phyloP scores from a whole-genome alignment of 176 grass and related monocot genomes.

The Oryza australiensis region DNA sequence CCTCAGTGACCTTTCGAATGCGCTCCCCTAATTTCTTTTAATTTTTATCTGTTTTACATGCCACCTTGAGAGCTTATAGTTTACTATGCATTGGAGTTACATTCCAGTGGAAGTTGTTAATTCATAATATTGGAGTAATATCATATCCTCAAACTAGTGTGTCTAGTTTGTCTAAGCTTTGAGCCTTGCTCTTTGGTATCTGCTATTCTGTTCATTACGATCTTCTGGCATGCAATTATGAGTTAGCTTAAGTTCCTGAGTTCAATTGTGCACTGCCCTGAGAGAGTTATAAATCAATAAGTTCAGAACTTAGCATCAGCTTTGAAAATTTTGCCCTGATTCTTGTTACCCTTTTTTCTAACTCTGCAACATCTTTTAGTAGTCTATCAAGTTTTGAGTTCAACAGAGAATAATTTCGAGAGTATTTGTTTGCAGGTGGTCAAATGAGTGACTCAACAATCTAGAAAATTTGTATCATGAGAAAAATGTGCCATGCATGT shows the following conservation, averaged over 20 bases:
- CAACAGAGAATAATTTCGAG: not conserved
- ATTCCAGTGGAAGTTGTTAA: not conserved
- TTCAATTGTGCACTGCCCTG: not conserved
- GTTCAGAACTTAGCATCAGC: too few relatives aligned
- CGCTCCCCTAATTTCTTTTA: not conserved
- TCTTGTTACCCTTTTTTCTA: conserved; percentile 9
- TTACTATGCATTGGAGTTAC: not conserved
- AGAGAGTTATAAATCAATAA: not conserved
- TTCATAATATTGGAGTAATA: not conserved
- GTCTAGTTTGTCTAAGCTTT: not conserved
- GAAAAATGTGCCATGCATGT: conserved; percentile 63
- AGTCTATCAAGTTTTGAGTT: not conserved
- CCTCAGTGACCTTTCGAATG: not conserved
- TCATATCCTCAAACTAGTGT: not conserved
- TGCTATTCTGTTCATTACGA: not conserved
- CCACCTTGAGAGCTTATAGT: not conserved
- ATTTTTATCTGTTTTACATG: not conserved
- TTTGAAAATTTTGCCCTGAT: not conserved
- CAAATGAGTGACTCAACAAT: conserved; percentile 32
- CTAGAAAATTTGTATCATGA: conserved; percentile 44
- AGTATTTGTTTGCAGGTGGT: conserved; percentile 44
- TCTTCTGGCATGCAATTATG: not conserved
- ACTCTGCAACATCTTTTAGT: not conserved
- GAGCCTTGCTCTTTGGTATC: too few relatives aligned
- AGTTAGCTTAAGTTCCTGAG: not conserved